Conservation (phyloP, 208 protist species). For the Herpetomonas muscarum region DNA sequence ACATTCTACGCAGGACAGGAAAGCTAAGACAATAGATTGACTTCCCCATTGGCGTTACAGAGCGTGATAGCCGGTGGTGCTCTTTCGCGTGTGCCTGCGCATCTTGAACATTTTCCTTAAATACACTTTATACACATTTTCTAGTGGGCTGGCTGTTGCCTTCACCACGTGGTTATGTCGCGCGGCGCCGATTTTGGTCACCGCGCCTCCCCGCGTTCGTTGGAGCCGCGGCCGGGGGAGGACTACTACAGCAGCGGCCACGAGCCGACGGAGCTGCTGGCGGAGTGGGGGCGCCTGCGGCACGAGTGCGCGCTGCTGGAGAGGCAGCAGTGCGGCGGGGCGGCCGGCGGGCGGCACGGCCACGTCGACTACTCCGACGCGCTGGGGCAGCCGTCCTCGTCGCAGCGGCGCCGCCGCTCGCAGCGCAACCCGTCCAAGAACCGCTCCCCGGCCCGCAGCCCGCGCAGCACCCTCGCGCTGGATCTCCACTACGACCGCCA, state of each 20-base stretch:
- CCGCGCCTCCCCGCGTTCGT: no score
- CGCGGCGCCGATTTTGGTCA: no score
- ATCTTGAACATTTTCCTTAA: no score
- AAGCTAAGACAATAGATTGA: no score
- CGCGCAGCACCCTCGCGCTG: constrained; percentile 15
- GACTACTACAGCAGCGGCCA: constrained; percentile 51
- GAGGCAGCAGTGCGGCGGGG: not conserved
- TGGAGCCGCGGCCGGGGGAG: constrained; percentile 7
- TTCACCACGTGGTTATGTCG: no score
- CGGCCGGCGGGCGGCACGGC: no score
- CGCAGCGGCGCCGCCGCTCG: not conserved
- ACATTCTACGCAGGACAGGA: no score
- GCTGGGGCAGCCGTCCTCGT: not conserved
- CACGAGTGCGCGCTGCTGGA: constrained; percentile 5
- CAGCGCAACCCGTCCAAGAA: not conserved
- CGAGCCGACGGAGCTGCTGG: constrained; percentile 25
- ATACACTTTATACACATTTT: no score
- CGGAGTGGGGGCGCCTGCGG: constrained; percentile 23
- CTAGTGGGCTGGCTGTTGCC: no score
- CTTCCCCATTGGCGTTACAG: no score
- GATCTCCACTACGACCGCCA: constrained; percentile 14
- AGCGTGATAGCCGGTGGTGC: no score
- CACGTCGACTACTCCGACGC: not conserved
- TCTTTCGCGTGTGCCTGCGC: no score
- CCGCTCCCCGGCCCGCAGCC: not conserved